Base-by-base conservation (phyloP, 1,139 yeast species). In the Kodamaea anthophila region DNA sequence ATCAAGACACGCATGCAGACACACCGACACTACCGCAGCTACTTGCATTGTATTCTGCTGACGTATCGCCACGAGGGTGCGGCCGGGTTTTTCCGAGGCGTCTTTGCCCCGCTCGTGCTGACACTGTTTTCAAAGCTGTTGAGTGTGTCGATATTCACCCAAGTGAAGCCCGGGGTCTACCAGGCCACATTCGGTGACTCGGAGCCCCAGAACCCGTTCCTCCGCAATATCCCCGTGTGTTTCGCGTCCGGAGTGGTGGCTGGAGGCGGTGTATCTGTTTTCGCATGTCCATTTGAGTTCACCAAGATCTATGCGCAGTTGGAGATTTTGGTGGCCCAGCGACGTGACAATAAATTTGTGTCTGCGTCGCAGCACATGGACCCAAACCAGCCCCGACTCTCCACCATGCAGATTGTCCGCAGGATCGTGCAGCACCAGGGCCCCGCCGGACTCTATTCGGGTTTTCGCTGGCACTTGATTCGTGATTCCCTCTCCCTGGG, bases 201-300 rank as follows among this genome's bases (percentile, higher is more conserved):
- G 7, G 40, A 38, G 2, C 26, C 35, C n/a, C 30, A 37, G 1
- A 60, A 63, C 34, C 70, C 71, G 5, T 65, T 74, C 8, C 15
- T 72, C 7, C 60, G 67, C 31, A 79, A 74, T 46, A 62, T 72
- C n/a, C 91, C 86, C 0, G 74, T 78, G 1, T 73, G 87, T 18
- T 70, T 79, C 35, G 30, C 68, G 2, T 67, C 93, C 0, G 95
- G 94, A 1, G 56, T 70, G 5, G 40, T 74, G 2, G 76, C 93
- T 0, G 94, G 94, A 3, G 72, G 73, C 2, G 60, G 69, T 2
- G 77, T 81, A 9, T 70, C 87, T 2, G 30, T 74, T 4, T 72
- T 82, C 49, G 84, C 93, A 3, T 80, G 91, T 44, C 96, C 96
- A 0, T 85, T 85, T 50, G 96, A 85, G 51, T 75, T 83, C 51